A percentile compares a stretch with the other conserved stretches of the same genome.
Conservation (phyloP, 75 land plant species). For the Picea sitchensis region DNA sequence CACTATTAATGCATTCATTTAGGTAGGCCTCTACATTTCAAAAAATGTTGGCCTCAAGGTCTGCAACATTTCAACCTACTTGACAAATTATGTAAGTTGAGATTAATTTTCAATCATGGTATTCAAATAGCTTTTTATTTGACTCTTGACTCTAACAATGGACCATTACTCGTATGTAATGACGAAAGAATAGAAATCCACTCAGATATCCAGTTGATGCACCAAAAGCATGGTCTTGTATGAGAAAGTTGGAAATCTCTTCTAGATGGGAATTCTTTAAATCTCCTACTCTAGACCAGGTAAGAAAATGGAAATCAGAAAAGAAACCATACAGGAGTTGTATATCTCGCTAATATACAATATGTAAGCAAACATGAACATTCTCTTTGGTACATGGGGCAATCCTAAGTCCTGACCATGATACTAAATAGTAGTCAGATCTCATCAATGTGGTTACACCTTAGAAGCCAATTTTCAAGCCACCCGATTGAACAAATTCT, state of each 20-base stretch:
- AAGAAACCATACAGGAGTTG: background rate
- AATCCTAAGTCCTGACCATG: too few species aligned
- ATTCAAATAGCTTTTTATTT: too few species aligned
- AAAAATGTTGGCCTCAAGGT: too few species aligned
- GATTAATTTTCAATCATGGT: too few species aligned
- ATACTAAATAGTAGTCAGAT: too few species aligned
- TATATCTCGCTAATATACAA: background rate
- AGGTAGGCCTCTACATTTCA: background rate
- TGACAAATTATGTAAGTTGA: too few species aligned
- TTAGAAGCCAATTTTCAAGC: background rate
- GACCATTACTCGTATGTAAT: too few species aligned
- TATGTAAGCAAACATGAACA: background rate
- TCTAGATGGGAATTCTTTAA: background rate
- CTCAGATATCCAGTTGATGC: too few species aligned
- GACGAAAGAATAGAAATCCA: too few species aligned
- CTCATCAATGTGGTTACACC: too few species aligned
- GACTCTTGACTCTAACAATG: too few species aligned
- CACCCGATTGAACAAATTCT: background rate
- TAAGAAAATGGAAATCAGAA: background rate
- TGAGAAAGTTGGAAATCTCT: background rate
- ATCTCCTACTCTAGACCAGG: background rate
- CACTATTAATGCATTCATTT: background rate
- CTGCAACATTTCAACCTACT: too few species aligned
- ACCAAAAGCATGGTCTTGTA: background rate
- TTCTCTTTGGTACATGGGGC: background rate